A percentile compares a stretch with the other conserved stretches of the same genome.
phyloP scores from a whole-genome alignment of 225 moss, liverwort and hornwort species.

The Ulota crispa region DNA sequence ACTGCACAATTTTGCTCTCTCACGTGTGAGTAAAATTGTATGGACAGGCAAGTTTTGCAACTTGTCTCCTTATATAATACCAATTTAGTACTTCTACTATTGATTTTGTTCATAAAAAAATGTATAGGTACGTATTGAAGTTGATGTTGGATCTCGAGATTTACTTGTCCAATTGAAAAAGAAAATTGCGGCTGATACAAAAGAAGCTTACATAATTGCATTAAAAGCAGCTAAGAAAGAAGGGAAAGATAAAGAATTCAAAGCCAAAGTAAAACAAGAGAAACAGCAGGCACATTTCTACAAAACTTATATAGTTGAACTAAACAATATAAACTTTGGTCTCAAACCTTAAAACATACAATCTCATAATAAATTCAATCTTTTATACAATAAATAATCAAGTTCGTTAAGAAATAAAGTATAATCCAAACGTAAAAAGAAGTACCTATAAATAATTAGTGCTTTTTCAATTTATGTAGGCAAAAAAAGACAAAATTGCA shows the following conservation, averaged over 20 bases:
- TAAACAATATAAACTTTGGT: neutral
- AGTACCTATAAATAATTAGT: rapidly evolving
- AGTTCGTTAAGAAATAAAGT: too few relatives aligned
- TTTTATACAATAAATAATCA: neutral
- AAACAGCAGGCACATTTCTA: slow-evolving; percentile 50
- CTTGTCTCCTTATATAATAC: neutral
- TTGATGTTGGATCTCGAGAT: slow-evolving; percentile 70
- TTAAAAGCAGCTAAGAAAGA: slow-evolving; percentile 79
- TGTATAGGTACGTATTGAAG: slow-evolving; percentile 57
- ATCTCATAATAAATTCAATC: neutral
- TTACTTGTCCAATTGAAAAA: slow-evolving; percentile 77
- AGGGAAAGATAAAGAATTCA: slow-evolving; percentile 87
- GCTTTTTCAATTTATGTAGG: neutral
- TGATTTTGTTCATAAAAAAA: neutral
- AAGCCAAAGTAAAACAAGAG: slow-evolving; percentile 77
- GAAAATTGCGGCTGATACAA: slow-evolving; percentile 67
- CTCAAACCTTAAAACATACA: neutral
- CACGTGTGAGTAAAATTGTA: too few relatives aligned
- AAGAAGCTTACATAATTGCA: slow-evolving; percentile 65
- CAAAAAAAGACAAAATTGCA: slow-evolving; percentile 65
- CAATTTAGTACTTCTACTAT: rapidly evolving
- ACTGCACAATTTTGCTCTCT: too few relatives aligned
- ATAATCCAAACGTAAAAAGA: too few relatives aligned
- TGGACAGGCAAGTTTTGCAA: neutral
- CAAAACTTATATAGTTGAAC: rapidly evolving